Percentiles rank a stretch among this genome's conserved stretches.
Evolutionary conservation across 2,329 filamentous ascomycete genomes (phyloP).

Genomic region (Byssoonygena ceratinophila): DNA sequence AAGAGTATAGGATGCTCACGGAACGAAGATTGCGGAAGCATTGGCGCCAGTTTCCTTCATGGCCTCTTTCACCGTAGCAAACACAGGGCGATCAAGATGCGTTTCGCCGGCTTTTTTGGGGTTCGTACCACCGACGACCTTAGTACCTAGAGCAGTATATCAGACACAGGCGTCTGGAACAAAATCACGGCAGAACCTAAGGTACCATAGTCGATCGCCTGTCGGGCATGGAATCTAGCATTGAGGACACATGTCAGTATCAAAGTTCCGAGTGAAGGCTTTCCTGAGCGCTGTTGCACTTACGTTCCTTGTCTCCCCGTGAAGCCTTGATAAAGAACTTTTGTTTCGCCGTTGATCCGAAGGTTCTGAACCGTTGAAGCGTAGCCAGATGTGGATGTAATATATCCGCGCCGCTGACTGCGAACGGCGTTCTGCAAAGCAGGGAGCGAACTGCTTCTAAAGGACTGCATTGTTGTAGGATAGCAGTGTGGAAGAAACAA

Average conservation of each 20-base stretch:
- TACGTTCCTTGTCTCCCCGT: conserved; percentile 94
- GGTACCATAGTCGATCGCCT: conserved; percentile 96
- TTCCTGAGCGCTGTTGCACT: conserved; percentile 32
- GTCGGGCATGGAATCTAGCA: conserved; percentile 82
- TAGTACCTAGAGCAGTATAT: conserved; percentile 61
- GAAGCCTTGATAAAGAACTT: conserved; percentile 94
- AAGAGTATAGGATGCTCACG: conserved; percentile 46
- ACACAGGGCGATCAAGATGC: conserved; percentile 87
- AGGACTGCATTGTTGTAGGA: conserved; percentile 59
- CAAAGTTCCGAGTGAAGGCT: neutral
- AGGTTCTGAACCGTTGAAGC: conserved; percentile 70
- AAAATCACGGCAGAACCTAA: conserved; percentile 17
- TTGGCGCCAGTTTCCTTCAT: conserved; percentile 83
- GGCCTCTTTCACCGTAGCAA: conserved; percentile 76
- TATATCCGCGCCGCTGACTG: conserved; percentile 54
- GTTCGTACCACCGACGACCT: conserved; percentile 96
- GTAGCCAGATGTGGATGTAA: conserved; percentile 59
- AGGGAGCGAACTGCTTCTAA: conserved; percentile 62
- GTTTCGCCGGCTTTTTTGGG: conserved; percentile 92
- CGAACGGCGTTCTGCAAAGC: conserved; percentile 54
- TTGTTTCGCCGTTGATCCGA: conserved; percentile 84
- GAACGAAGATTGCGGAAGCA: conserved; percentile 92
- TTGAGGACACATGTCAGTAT: conserved; percentile 23
- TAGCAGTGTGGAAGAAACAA: no score
- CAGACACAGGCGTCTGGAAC: conserved; percentile 16